A percentile compares a stretch with the other conserved stretches of the same genome.
Conservation (phyloP, 2,329 filamentous ascomycete genomes). For the Sporothrix mexicana region DNA sequence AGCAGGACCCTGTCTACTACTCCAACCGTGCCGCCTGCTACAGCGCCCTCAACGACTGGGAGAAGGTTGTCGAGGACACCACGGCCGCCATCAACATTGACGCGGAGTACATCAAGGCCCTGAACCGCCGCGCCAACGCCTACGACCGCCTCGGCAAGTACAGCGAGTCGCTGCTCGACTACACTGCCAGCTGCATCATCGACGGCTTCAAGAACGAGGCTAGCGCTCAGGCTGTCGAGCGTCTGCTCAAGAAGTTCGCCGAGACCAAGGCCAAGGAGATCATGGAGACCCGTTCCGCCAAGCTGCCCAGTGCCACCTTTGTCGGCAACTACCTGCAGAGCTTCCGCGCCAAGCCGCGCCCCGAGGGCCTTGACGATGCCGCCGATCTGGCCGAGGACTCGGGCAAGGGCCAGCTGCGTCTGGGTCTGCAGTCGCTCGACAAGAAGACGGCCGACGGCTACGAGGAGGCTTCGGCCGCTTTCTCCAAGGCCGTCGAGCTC, state of each 20-base stretch:
- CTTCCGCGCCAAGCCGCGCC: slow-evolving; percentile 83
- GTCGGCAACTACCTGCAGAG: slow-evolving; percentile 99
- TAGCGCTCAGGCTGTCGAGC: slow-evolving; percentile 87
- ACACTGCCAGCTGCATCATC: slow-evolving; percentile 98
- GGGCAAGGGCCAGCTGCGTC: slow-evolving; percentile 83
- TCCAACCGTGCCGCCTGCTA: slow-evolving; percentile 98
- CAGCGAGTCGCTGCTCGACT: slow-evolving; percentile 94
- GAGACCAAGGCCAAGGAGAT: slow-evolving; percentile 93
- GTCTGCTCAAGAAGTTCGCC: slow-evolving; percentile 94
- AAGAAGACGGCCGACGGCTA: slow-evolving; percentile 92
- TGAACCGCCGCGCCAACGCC: slow-evolving; percentile 94
- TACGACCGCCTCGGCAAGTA: slow-evolving; percentile 92
- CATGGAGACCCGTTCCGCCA: slow-evolving; percentile 80
- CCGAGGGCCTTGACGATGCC: slow-evolving; percentile 80
- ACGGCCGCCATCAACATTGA: slow-evolving; percentile 93
- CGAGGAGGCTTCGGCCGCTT: slow-evolving; percentile 82
- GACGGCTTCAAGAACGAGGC: slow-evolving; percentile 93
- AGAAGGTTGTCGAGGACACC: slow-evolving; percentile 95
- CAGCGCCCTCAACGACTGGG: slow-evolving; percentile 91
- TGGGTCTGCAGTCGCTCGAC: slow-evolving; percentile 79
- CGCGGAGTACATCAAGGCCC: slow-evolving; percentile 93
- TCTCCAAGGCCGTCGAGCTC: slow-evolving; percentile 85
- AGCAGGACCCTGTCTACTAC: slow-evolving; percentile 96
- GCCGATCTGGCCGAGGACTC: slow-evolving; percentile 77
- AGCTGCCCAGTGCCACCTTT: slow-evolving; percentile 92